A percentile compares a stretch with the other conserved stretches of the same genome.
Conservation (phyloP, 169 alveolate genomes). For the Toxoplasma gondii region DNA sequence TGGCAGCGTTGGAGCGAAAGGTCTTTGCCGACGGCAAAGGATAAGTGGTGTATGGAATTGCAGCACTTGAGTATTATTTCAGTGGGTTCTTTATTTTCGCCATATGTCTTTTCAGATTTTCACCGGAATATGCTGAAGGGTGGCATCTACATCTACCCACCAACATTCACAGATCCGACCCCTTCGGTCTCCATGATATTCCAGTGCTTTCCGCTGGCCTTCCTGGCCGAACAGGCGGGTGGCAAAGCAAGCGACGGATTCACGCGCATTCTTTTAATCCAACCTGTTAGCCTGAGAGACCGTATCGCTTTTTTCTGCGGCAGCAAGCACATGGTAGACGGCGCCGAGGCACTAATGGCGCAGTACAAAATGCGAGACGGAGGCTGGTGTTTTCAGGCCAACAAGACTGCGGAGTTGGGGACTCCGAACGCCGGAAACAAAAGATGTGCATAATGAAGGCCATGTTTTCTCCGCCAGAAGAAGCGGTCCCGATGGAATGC, state of each 20-base stretch:
- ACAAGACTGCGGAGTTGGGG: background rate
- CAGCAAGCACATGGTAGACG: constrained; percentile 45
- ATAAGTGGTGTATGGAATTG: background rate
- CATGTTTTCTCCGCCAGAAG: background rate
- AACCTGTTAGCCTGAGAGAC: constrained; percentile 40
- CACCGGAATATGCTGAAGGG: constrained; percentile 79
- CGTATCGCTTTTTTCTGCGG: constrained; percentile 58
- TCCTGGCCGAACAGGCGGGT: constrained; percentile 62
- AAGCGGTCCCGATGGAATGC: background rate
- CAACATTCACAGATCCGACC: constrained; percentile 59
- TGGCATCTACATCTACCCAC: constrained; percentile 79
- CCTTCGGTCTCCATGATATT: constrained; percentile 59
- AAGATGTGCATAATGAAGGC: background rate
- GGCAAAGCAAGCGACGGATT: constrained; percentile 56
- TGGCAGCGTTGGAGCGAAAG: too few relatives aligned
- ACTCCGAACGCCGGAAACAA: background rate
- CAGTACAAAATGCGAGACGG: constrained; percentile 53
- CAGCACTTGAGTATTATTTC: constrained; percentile 38
- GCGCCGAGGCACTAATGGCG: constrained; percentile 45
- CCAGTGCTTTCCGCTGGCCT: constrained; percentile 59
- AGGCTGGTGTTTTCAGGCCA: constrained; percentile 47
- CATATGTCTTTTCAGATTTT: constrained; percentile 58
- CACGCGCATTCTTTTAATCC: constrained; percentile 25
- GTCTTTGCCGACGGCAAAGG: background rate
- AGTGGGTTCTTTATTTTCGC: constrained; percentile 72